phyloP scores from a whole-genome alignment of 2,329 filamentous ascomycete genomes.

The Arthrobotrys sinensis region DNA sequence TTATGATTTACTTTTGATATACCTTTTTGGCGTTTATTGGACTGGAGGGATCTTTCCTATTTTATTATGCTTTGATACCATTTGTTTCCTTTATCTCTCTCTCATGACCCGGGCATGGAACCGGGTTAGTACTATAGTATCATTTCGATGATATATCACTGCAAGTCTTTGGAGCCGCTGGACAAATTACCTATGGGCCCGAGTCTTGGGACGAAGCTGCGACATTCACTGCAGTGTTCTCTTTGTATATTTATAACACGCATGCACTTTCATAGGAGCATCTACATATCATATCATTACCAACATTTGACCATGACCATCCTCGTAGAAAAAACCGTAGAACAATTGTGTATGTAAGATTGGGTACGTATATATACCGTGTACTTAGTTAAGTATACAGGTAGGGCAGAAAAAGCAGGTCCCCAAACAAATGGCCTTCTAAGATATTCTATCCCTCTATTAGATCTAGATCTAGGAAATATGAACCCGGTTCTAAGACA shows the following conservation, averaged over 20 bases:
- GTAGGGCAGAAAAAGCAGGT: background rate
- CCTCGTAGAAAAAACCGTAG: background rate
- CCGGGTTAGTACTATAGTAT: constrained; percentile 26
- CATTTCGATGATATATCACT: constrained; percentile 21
- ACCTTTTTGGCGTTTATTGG: constrained; percentile 35
- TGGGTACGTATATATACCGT: background rate
- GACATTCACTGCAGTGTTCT: constrained; percentile 24
- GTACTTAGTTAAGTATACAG: background rate
- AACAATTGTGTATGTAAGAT: background rate
- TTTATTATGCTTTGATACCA: constrained; percentile 46
- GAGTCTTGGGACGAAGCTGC: constrained; percentile 19
- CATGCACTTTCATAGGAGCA: background rate
- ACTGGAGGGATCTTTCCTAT: constrained; percentile 22
- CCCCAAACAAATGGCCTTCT: constrained; percentile 3
- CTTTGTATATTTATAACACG: constrained; percentile 28
- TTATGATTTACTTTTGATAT: constrained; percentile 34
- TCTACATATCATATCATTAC: constrained; percentile 23
- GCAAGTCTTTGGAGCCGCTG: constrained; percentile 12
- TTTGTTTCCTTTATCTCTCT: constrained; percentile 13
- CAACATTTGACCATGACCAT: background rate
- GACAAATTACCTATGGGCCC: background rate
- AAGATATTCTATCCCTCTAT: constrained; percentile 3
- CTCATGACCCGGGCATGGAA: constrained; percentile 17
- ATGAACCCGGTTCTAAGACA: background rate
- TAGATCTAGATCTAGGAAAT: constrained; percentile 23